Evolutionary conservation across 192 early-diverging fungal genomes (phyloP).

Genomic region (Chytriomyces sp.): DNA sequence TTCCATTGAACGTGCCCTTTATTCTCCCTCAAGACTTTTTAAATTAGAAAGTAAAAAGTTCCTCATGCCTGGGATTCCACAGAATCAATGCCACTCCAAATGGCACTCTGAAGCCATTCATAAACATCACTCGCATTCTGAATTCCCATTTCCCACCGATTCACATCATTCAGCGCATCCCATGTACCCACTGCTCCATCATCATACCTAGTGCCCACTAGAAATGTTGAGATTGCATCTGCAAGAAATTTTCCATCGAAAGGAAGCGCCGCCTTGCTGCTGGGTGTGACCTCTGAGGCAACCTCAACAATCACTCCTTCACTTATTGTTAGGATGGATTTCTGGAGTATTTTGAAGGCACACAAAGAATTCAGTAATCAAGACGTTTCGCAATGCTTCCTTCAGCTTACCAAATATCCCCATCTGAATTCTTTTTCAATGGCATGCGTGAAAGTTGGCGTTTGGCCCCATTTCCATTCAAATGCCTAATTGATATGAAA

Average conservation of each 20-base stretch:
- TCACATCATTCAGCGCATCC: constrained; percentile 5
- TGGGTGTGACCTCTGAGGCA: neutral
- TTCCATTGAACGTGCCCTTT: too few relatives aligned
- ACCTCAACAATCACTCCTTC: constrained; percentile 9
- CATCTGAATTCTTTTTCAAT: constrained; percentile 39
- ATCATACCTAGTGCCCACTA: constrained; percentile 11
- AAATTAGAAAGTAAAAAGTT: too few relatives aligned
- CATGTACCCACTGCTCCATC: constrained; percentile 10
- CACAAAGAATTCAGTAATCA: too few relatives aligned
- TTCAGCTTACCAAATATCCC: constrained; percentile 34
- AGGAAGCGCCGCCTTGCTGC: neutral
- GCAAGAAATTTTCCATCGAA: too few relatives aligned
- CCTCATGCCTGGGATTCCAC: too few relatives aligned
- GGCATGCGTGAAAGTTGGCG: constrained; percentile 77
- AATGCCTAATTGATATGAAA: constrained; percentile 52
- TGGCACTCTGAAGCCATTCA: constrained; percentile 7
- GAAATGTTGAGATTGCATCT: constrained; percentile 9
- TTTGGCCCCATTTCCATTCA: constrained; percentile 93
- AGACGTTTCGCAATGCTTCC: too few relatives aligned
- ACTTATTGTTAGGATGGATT: neutral
- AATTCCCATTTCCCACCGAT: constrained; percentile 9
- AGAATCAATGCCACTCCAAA: constrained; percentile 26
- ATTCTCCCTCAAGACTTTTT: too few relatives aligned
- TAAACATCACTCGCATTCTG: neutral
- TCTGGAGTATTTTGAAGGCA: neutral